Base-by-base conservation (phyloP, 192 early-diverging fungal genomes). In the Entomortierella lignicola region DNA sequence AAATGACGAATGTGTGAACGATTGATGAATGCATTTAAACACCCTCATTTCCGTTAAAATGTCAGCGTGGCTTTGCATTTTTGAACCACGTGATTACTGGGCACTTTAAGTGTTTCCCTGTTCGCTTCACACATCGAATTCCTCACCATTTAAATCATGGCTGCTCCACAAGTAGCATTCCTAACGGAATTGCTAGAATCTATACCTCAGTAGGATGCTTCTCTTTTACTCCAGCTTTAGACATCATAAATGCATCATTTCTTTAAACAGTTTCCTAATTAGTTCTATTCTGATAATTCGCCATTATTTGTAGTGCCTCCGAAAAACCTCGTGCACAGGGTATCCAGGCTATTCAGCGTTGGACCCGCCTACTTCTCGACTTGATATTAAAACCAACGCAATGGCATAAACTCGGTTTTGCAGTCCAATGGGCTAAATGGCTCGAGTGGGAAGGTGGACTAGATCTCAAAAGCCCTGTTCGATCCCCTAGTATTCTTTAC, bases 401-500 rank as follows among this genome's bases (percentile, higher is more conserved):
- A 30, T 77, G 72, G 72, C 58, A 58, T 21, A 77, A 68, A 51
- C 72, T 77, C 20, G 66, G 72, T 15, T 58, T 67, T 8, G 59
- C 65, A 15, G 60, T 63, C 27, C 71, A 73, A 31, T 73, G 71
- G 71, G 71, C 71, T 27, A 73, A 73, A 56, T 73, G 71, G 71
- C n/a, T 73, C 26, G 71, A 73, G 27, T 77, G 72, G 72, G 72
- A 77, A 30, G 64, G 64, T 31, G 72, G 72, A 25, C 65, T 52
- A 18, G 72, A 77, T 54, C 48, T 67, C 34, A 77, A 77, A 27
- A 32, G 26, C 32, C 53, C 64, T 18, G 60, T 59, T n/a, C 64
- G 64, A 31, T 68, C 72, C 30, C 72, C 72, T 4, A 59, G 65
- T 2, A 41, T 77, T 34, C 47, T 77, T 25, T 68, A 77, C 43